Evolutionary conservation across 208 protist genomes (phyloP).

Genomic region (Leishmania lainsoni): DNA sequence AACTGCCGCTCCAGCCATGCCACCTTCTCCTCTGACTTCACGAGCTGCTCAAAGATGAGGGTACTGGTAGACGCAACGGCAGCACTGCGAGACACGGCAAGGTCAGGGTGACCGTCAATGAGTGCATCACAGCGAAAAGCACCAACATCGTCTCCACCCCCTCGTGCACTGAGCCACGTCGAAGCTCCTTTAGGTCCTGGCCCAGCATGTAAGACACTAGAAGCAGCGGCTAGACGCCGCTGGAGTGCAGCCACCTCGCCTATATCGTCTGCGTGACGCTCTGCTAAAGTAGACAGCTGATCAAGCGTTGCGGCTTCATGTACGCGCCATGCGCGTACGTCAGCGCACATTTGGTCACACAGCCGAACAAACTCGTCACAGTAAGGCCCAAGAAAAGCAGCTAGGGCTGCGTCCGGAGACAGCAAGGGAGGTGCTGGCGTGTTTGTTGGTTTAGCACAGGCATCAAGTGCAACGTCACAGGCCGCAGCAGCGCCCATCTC

Average conservation of each 20-base stretch:
- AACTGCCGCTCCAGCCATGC: constrained; percentile 34
- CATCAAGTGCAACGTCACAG: not conserved
- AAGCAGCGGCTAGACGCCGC: constrained; percentile 1
- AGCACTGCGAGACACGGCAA: not conserved
- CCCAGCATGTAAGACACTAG: not conserved
- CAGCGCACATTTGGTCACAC: constrained; percentile 17
- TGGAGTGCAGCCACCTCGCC: constrained; percentile 11
- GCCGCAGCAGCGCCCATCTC: not conserved
- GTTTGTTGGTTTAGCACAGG: not conserved
- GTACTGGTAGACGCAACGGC: constrained; percentile 24
- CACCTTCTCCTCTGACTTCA: constrained; percentile 35
- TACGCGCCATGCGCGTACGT: constrained; percentile 16
- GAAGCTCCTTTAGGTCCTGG: not conserved
- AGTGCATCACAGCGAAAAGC: not conserved
- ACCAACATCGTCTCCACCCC: not conserved
- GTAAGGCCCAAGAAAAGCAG: constrained; percentile 21
- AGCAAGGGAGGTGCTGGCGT: not conserved
- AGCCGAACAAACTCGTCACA: constrained; percentile 19
- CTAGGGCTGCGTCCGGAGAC: constrained; percentile 10
- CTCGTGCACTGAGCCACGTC: no score
- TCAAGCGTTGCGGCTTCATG: constrained; percentile 15
- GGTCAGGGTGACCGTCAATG: not conserved
- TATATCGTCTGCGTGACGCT: constrained; percentile 24
- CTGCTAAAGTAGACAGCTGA: constrained; percentile 12
- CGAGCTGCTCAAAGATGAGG: constrained; percentile 37